Conservation (phyloP, 2,329 filamentous ascomycete species). For the Dryadomyces sulphureus region DNA sequence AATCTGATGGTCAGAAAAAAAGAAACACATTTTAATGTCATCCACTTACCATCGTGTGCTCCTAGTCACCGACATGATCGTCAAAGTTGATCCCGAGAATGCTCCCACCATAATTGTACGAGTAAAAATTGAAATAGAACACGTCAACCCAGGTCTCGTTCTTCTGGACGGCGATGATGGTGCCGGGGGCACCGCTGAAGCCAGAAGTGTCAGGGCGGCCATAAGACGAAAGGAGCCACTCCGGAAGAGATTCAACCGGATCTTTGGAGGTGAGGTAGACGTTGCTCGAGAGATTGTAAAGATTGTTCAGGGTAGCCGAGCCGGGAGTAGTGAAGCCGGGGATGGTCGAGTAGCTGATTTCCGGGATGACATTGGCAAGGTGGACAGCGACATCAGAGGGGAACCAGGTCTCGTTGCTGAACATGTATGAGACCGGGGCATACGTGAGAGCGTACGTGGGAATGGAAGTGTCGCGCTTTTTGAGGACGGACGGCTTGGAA, state of each 20-base stretch:
- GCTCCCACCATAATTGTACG: conserved; percentile 12
- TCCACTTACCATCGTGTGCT: conserved; percentile 12
- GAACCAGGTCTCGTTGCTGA: conserved; percentile 11
- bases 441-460: conserved; percentile 11
- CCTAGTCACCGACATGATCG: conserved; percentile 15
- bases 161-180: conserved; percentile 12
- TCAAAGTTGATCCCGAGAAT: conserved; percentile 12
- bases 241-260: conserved; percentile 6
- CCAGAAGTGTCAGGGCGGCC: conserved; percentile 8
- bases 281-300: conserved; percentile 4
- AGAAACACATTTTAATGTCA: background rate
- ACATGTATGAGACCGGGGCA: conserved; percentile 10
- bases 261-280: conserved; percentile 11
- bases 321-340: conserved; percentile 4
- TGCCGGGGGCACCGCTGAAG: conserved; percentile 10
- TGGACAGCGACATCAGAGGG: conserved; percentile 12
- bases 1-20: conserved; percentile 7
- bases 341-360: conserved; percentile 6
- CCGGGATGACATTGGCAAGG: conserved; percentile 10
- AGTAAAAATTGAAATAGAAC: conserved; percentile 13
- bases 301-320: conserved; percentile 9
- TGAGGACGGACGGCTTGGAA: conserved; percentile 1
- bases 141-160: conserved; percentile 11
- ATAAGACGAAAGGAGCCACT: conserved; percentile 10
- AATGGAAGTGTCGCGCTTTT: conserved; percentile 5